phyloP scores from a whole-genome alignment of 176 grass and related monocot genomes.

The Oryza rufipogon region DNA sequence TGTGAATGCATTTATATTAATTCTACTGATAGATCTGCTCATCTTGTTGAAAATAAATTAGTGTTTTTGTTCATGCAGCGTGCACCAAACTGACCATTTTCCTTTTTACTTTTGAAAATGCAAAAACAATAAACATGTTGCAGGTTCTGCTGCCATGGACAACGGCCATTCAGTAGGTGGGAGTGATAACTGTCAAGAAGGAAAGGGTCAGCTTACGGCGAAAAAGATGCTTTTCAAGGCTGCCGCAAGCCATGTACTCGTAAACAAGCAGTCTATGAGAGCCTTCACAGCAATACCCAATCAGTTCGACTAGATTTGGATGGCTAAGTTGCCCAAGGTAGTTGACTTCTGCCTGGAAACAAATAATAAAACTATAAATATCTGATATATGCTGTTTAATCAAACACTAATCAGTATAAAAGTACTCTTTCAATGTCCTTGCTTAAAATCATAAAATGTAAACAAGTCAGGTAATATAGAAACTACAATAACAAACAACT shows the following conservation, averaged over 20 bases:
- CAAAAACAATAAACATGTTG: not conserved
- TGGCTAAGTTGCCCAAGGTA: conserved; percentile 97
- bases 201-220: conserved; percentile 63
- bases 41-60: conserved; percentile 1
- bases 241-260: conserved; percentile 93
- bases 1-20: not conserved
- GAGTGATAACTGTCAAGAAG: conserved; percentile 8
- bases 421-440: conserved; percentile 1
- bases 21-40: not conserved
- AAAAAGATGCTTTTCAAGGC: conserved; percentile 96
- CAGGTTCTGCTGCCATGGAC: not conserved
- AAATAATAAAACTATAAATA: conserved; percentile 35
- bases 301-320: conserved; percentile 89
- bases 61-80: not conserved
- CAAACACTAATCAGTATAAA: conserved; percentile 11
- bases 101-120: not conserved
- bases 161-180: not conserved
- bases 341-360: conserved; percentile 92
- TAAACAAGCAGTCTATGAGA: conserved; percentile 92
- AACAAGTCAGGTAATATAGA: not conserved
- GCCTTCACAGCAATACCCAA: conserved; percentile 96
- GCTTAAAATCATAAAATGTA: conserved; percentile 24
- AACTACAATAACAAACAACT: conserved; percentile 25
- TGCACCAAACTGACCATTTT: not conserved
- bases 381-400: conserved; percentile 8